phyloP scores from a whole-genome alignment of 2,329 filamentous ascomycete genomes.

The Clonostachys chloroleuca region DNA sequence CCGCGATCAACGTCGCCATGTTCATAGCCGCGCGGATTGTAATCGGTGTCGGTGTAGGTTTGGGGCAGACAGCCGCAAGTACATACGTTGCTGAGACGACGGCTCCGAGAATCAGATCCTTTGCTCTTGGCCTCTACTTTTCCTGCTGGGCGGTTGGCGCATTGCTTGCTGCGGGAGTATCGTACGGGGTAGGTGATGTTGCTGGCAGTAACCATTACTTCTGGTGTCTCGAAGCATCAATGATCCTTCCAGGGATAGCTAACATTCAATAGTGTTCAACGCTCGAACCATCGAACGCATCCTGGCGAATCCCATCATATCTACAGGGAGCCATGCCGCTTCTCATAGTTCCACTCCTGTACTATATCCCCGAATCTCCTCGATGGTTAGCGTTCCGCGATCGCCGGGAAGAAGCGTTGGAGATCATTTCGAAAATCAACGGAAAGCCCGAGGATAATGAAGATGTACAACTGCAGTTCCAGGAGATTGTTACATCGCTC shows the following conservation, averaged over 20 bases:
- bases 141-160: slow-evolving; percentile 13
- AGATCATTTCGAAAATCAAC: slow-evolving; percentile 2
- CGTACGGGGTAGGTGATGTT: slow-evolving; percentile 10
- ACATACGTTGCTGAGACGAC: slow-evolving; percentile 44
- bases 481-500: slow-evolving; percentile 3
- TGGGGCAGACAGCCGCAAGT: slow-evolving; percentile 34
- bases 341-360: slow-evolving; percentile 10
- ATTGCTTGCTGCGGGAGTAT: slow-evolving; percentile 11
- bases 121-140: slow-evolving; percentile 9
- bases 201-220: background rate
- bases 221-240: background rate
- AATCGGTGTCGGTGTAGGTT: slow-evolving; percentile 34
- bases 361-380: slow-evolving; percentile 18
- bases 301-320: slow-evolving; percentile 19
- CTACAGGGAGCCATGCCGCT: slow-evolving; percentile 9
- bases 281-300: slow-evolving; percentile 14
- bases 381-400: slow-evolving; percentile 16
- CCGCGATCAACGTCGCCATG: slow-evolving; percentile 29
- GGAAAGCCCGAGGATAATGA: background rate
- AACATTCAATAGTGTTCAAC: slow-evolving; percentile 8
- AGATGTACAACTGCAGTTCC: slow-evolving; percentile 2
- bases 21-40: slow-evolving; percentile 39
- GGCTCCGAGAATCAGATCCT: slow-evolving; percentile 10
- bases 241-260: background rate
- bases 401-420: slow-evolving; percentile 8